Percentiles rank a stretch among this genome's conserved stretches.
phyloP scores from a whole-genome alignment of 345 rosid species.

The Eucalyptus decipiens region DNA sequence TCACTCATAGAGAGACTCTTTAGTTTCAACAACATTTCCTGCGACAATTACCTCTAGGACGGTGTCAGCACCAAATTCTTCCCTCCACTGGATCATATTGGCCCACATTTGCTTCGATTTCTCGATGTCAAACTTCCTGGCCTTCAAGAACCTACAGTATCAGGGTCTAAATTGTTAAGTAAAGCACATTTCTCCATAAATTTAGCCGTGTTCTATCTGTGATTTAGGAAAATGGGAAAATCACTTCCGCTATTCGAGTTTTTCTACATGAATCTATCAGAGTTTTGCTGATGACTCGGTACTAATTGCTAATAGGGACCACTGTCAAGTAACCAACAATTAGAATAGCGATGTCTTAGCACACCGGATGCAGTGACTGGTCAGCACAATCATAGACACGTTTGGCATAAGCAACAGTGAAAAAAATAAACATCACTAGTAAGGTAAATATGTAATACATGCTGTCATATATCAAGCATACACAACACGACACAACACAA shows the following conservation, averaged over 20 bases:
- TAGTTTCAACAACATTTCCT: not conserved
- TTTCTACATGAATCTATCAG: not conserved
- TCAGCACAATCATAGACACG: not conserved
- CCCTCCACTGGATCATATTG: constrained; percentile 88
- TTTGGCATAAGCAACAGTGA: not conserved
- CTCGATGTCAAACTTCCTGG: constrained; percentile 84
- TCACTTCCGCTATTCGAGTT: not conserved
- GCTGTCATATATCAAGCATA: not conserved
- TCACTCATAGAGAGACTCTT: not conserved
- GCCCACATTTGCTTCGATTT: constrained; percentile 95
- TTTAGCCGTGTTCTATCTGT: not conserved
- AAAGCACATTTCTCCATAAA: not conserved
- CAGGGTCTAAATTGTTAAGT: not conserved
- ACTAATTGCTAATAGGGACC: not conserved
- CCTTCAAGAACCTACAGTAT: constrained; percentile 67
- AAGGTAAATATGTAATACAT: not conserved
- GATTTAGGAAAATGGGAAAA: not conserved
- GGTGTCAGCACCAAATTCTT: constrained; percentile 68
- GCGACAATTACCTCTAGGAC: constrained; percentile 44
- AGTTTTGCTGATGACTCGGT: not conserved
- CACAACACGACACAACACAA: not conserved
- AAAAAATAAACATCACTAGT: not conserved
- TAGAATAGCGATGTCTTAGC: not conserved
- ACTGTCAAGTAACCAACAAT: not conserved
- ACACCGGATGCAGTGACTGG: not conserved